These are phyloP conservation scores for Backusella parvicylindrica DNA, from an alignment of 192 early-diverging fungal species.

Conservation along the genomic window DNA sequence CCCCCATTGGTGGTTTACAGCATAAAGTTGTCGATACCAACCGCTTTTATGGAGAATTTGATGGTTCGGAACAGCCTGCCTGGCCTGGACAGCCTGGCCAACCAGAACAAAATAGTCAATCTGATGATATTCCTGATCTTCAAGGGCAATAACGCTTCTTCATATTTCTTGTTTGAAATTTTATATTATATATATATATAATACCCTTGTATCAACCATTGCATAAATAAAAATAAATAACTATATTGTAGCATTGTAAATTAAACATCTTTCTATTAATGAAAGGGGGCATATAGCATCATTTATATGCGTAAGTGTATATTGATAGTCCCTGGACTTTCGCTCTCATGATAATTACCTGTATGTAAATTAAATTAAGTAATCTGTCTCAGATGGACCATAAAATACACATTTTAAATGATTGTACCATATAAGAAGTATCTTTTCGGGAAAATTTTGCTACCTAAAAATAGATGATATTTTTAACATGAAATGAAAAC, in stretches of 20 bases:
- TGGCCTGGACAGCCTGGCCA: conserved; percentile 31
- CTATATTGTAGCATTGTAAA: background rate
- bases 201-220: no score
- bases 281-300: background rate
- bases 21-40: conserved; percentile 29
- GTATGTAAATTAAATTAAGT: background rate
- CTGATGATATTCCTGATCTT: background rate
- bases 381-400: no score
- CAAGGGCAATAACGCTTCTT: background rate
- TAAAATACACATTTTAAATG: no score
- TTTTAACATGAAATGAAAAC: no score
- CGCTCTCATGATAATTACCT: background rate
- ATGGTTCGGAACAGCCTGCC: conserved; percentile 26
- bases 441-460: no score
- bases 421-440: no score
- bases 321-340: background rate
- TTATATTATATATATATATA: no score
- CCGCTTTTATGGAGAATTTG: conserved; percentile 41
- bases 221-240: background rate
- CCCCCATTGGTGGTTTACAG: conserved; percentile 24
- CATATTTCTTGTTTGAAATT: no score
- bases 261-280: background rate
- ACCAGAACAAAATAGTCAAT: background rate
- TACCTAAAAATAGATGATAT: no score
- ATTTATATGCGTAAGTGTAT: background rate